Conservation (phyloP, 768 basidiomycete genomes). For the Tubosaeta sp. region DNA sequence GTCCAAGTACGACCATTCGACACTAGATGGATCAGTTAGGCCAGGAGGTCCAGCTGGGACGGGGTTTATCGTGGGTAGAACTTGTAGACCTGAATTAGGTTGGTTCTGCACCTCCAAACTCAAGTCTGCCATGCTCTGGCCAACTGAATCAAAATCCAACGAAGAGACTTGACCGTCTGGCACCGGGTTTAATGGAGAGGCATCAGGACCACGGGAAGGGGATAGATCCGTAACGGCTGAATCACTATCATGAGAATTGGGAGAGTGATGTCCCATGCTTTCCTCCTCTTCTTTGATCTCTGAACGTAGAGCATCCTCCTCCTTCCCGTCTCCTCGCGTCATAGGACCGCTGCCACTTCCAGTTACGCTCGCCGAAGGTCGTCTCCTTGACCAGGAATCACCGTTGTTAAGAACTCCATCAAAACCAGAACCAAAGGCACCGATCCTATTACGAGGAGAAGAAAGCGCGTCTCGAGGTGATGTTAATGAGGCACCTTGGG, state of each 20-base stretch:
- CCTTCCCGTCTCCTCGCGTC: slow-evolving; percentile 39
- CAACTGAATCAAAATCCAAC: slow-evolving; percentile 7
- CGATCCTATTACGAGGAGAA: slow-evolving; percentile 62
- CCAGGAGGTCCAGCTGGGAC: slow-evolving; percentile 38
- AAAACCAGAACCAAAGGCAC: slow-evolving; percentile 56
- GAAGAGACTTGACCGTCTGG: slow-evolving; percentile 8
- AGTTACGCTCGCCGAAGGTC: slow-evolving; percentile 51
- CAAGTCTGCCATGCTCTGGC: slow-evolving; percentile 12
- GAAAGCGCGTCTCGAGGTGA: slow-evolving; percentile 60
- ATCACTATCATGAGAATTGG: slow-evolving; percentile 7
- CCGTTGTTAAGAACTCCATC: slow-evolving; percentile 67
- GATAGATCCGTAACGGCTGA: slow-evolving; percentile 7
- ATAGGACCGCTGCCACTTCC: slow-evolving; percentile 36
- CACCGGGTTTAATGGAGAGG: slow-evolving; percentile 4
- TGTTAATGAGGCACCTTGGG: slow-evolving; percentile 44
- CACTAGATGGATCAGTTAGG: slow-evolving; percentile 47
- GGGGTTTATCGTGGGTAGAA: slow-evolving; percentile 7
- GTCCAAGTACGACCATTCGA: slow-evolving; percentile 93
- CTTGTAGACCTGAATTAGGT: slow-evolving; percentile 4
- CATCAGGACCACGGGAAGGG: slow-evolving; percentile 10
- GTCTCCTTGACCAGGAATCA: slow-evolving; percentile 69
- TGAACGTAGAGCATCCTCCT: slow-evolving; percentile 37
- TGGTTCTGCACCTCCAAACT: slow-evolving; percentile 12
- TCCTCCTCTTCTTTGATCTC: slow-evolving; percentile 65
- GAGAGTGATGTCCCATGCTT: slow-evolving; percentile 3